Evolutionary conservation across 306 rosid genomes (phyloP).

Genomic region (Quercus agrifolia): DNA sequence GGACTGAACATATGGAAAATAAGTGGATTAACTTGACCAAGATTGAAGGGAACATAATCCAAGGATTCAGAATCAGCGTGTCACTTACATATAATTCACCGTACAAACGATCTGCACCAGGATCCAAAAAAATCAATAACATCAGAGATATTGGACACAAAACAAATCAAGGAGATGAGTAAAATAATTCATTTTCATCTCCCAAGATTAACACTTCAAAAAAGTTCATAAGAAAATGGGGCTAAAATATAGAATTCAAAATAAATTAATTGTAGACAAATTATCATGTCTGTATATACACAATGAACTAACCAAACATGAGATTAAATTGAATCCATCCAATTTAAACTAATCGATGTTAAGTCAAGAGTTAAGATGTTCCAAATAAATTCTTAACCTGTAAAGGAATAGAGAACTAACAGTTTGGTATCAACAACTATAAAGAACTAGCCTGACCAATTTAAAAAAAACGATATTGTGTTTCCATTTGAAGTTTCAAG

Average conservation of each 20-base stretch:
- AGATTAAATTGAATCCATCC: background rate
- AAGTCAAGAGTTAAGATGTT: background rate
- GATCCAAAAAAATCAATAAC: conserved; percentile 17
- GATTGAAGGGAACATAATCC: background rate
- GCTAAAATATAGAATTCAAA: background rate
- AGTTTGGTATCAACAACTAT: background rate
- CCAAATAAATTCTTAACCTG: background rate
- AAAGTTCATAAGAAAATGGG: background rate
- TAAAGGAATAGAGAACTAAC: background rate
- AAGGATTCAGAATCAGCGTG: conserved; percentile 6
- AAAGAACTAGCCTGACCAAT: background rate
- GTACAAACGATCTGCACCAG: conserved; percentile 68
- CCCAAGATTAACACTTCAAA: background rate
- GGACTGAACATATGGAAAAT: conserved; percentile 40
- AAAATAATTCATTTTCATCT: background rate
- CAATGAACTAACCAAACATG: background rate
- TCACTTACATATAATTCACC: conserved; percentile 75
- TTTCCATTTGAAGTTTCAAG: conserved; percentile 5
- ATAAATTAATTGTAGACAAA: background rate
- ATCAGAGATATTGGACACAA: conserved; percentile 19
- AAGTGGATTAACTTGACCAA: conserved; percentile 1
- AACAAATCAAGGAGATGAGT: background rate
- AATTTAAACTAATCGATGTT: background rate
- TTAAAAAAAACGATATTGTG: background rate
- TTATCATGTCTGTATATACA: background rate